Evolutionary conservation across 2,329 filamentous ascomycete genomes (phyloP).

Genomic region (Lecanicillium sp.): DNA sequence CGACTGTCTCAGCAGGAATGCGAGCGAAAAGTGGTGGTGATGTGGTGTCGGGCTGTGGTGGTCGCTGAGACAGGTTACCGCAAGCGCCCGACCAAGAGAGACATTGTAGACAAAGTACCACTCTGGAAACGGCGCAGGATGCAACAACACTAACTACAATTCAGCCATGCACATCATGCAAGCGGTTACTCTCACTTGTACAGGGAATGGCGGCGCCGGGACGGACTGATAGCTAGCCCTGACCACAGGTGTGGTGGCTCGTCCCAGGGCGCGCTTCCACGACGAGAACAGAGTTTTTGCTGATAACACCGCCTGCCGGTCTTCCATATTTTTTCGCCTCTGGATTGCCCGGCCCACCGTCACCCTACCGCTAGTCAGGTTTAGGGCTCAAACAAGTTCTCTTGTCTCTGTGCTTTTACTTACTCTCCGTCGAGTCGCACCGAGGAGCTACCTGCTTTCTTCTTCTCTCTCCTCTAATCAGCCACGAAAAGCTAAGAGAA

Average conservation of each 20-base stretch:
- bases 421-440: too few species aligned
- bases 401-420: too few species aligned
- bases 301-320: slow-evolving; percentile 7
- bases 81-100: neutral
- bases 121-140: neutral
- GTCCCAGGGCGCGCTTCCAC: neutral
- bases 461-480: neutral
- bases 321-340: too few species aligned
- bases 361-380: slow-evolving; percentile 2
- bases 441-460: neutral
- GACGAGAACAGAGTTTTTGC: slow-evolving; percentile 1
- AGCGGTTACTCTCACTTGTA: too few species aligned
- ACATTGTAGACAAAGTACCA: neutral
- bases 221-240: too few species aligned
- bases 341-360: slow-evolving; percentile 5
- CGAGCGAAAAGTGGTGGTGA: too few species aligned
- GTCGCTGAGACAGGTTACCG: neutral
- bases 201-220: too few species aligned
- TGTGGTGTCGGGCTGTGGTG: too few species aligned
- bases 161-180: slow-evolving; percentile 2
- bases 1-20: neutral
- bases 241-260: too few species aligned
- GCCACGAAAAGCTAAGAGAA: too few species aligned
- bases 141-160: neutral
- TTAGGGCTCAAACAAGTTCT: neutral